These are phyloP conservation scores for Coemansia sp. DNA, from an alignment of 192 early-diverging fungal species.

Conservation along the genomic window DNA sequence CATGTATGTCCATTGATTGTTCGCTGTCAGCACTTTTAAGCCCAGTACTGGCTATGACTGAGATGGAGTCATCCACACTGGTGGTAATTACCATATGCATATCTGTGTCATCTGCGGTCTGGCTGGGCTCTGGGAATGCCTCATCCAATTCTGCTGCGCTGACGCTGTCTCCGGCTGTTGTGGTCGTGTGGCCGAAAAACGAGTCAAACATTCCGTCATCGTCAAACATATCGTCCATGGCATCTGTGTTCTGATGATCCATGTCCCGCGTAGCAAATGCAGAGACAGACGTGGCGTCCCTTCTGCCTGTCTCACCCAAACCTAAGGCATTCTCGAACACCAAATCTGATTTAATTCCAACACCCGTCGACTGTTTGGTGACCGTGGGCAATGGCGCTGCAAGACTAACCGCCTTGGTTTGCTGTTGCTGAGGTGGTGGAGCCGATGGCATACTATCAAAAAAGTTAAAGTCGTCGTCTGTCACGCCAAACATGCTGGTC, in stretches of 20 bases:
- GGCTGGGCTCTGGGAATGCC: not conserved
- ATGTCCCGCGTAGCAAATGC: constrained; percentile 1
- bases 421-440: constrained; percentile 14
- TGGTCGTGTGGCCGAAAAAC: constrained; percentile 31
- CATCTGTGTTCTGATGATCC: constrained; percentile 7
- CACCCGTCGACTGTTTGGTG: constrained; percentile 7
- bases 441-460: constrained; percentile 42
- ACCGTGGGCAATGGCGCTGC: constrained; percentile 4
- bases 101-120: not conserved
- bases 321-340: constrained; percentile 2
- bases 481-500: constrained; percentile 47
- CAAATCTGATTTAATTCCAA: constrained; percentile 8
- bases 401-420: constrained; percentile 5
- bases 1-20: constrained; percentile 1
- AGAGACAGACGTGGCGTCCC: not conserved
- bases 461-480: constrained; percentile 54
- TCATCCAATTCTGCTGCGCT: not conserved
- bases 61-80: not conserved
- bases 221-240: constrained; percentile 40
- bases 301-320: not conserved
- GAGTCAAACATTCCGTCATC: constrained; percentile 48
- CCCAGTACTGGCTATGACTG: not conserved
- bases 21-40: not conserved
- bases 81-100: not conserved
- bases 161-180: constrained; percentile 1